Percentiles rank a stretch among this genome's conserved stretches.
Conservation (phyloP, 441 rosid genomes). For the Eutrema salsugineum region DNA sequence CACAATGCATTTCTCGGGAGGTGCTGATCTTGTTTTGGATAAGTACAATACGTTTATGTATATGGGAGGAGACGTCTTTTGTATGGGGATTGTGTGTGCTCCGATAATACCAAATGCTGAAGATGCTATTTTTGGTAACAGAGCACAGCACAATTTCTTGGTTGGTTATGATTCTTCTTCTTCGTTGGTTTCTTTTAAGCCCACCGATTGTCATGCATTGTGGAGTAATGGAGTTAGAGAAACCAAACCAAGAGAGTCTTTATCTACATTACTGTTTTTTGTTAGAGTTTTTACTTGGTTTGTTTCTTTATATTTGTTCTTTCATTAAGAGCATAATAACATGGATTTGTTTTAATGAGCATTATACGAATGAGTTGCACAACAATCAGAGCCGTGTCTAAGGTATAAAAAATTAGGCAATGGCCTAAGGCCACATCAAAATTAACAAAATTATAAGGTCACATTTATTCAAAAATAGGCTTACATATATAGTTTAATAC, state of each 20-base stretch:
- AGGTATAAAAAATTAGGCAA: too few species aligned
- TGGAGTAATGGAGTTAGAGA: conserved; percentile 9
- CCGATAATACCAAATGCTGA: neutral
- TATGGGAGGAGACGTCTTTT: neutral
- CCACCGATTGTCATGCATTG: conserved; percentile 1
- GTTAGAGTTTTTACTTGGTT: neutral
- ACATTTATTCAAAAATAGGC: too few species aligned
- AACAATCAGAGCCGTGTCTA: too few species aligned
- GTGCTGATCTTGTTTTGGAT: conserved; percentile 12
- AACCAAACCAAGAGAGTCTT: neutral
- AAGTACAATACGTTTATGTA: neutral
- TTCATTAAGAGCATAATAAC: too few species aligned
- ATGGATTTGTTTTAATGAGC: neutral
- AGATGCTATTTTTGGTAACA: neutral
- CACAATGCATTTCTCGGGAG: conserved; percentile 4
- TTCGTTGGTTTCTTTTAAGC: neutral
- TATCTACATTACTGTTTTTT: neutral
- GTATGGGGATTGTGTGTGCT: neutral
- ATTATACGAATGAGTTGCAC: neutral
- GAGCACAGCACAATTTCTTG: conserved; percentile 10
- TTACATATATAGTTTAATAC: too few species aligned
- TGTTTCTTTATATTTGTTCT: too few species aligned
- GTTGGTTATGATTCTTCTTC: conserved; percentile 8
- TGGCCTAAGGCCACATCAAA: too few species aligned
- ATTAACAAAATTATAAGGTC: too few species aligned